These are phyloP conservation scores for Helotiales sp. DNA, from an alignment of 2,329 filamentous ascomycete genomes.

Conservation along the genomic window DNA sequence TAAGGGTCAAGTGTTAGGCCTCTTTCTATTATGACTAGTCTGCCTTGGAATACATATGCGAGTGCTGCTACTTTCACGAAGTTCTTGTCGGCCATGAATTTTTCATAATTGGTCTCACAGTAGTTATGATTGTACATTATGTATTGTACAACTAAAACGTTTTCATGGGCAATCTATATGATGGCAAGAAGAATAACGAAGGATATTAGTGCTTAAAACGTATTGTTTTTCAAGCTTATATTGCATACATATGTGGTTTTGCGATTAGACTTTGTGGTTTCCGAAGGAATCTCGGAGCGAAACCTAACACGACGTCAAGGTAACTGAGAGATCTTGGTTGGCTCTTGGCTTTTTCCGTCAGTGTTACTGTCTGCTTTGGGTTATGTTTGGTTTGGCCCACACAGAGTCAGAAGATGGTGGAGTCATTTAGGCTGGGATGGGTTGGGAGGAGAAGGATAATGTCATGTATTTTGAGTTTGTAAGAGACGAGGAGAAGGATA, in stretches of 20 bases:
- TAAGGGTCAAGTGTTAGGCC: neutral
- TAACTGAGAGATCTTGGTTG: neutral
- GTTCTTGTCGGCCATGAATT: neutral
- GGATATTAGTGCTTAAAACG: neutral
- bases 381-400: neutral
- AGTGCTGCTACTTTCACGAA: neutral
- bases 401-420: neutral
- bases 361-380: neutral
- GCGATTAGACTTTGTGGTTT: neutral
- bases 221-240: neutral
- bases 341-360: neutral
- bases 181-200: neutral
- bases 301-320: neutral
- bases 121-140: neutral
- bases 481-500: neutral
- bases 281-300: neutral
- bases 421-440: neutral
- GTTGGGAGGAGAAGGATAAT: neutral
- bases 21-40: neutral
- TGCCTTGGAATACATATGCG: neutral
- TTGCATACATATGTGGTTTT: neutral
- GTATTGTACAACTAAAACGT: neutral
- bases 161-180: neutral
- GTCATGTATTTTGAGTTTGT: neutral
- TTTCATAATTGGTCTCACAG: neutral